Evolutionary conservation across 2,329 filamentous ascomycete species (phyloP), one percentile per base, ranked within the genome.

Genomic region (Colletotrichum shisoi): DNA sequence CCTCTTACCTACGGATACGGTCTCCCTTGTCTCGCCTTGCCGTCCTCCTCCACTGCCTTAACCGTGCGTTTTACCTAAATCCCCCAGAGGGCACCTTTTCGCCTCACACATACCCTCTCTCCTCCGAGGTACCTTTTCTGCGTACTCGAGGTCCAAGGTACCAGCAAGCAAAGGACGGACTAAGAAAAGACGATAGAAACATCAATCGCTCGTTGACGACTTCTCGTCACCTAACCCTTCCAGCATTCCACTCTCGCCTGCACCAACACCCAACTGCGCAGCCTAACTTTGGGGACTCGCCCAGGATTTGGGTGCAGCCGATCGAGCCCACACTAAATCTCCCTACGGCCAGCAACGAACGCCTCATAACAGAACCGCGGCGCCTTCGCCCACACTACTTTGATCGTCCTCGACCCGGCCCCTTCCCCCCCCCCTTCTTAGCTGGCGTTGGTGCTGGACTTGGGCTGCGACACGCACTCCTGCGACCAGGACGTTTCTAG

Each of bases 271-370:
- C 45, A 54, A 40, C 57, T 51, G 54, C 56, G 42, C 54, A 65
- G 62, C 49, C 65, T 37, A 24, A 62, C 61, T 51, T 54, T 57
- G 57, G 66, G 49, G 45, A 53, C 62, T 60, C 27, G 52, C 66
- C 45, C 57, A 48, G 49, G 51, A 48, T 67, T 67, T 68, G 63
- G 66, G 51, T 67, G 66, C 45, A 66, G 63, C 66, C 57, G 62
- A 62, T 67, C 63, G 52, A 68, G 66, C 62, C 66, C 66, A 65
- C 65, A 68, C 66, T 67, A 68, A 68, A 68, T 68, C 66, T 68
- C 62, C 66, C 66, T 62, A 68, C 65, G 61, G 63, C 62, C 66
- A 66, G 62, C 66, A 62, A 46, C 57, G 45, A 68, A 61, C 61
- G 65, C 65, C 56, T 65, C 65, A 54, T 46, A 58, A 58, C 60